These are phyloP conservation scores for Bimuria novae-zelandiae DNA, from an alignment of 2,329 filamentous ascomycete species.

Conservation along the genomic window DNA sequence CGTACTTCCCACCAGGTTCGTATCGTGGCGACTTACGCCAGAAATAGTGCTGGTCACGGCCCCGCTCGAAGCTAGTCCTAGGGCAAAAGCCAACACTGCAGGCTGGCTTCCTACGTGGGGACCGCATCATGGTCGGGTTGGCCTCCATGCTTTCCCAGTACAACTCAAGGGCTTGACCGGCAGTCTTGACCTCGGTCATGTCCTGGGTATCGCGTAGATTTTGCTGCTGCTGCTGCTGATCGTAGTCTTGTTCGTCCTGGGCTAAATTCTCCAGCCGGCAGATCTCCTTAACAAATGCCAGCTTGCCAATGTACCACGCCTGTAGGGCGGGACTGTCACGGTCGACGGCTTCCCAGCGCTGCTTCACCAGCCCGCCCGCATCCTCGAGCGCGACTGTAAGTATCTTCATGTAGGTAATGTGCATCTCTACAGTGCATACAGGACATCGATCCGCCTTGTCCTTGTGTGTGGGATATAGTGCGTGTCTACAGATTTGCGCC, in stretches of 20 bases:
- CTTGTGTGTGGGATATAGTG: neutral
- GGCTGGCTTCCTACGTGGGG: constrained; percentile 4
- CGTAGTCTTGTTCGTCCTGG: constrained; percentile 25
- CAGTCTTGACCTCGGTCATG: constrained; percentile 24
- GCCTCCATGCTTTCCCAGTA: constrained; percentile 27
- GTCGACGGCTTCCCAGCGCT: constrained; percentile 11
- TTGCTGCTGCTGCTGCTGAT: constrained; percentile 16
- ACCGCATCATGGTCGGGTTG: constrained; percentile 9
- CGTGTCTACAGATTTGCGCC: neutral
- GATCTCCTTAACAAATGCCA: constrained; percentile 26
- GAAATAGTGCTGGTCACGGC: constrained; percentile 31
- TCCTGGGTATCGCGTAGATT: neutral
- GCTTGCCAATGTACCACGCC: constrained; percentile 31
- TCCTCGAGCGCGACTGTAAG: constrained; percentile 27
- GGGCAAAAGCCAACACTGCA: constrained; percentile 24
- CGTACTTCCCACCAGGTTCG: constrained; percentile 35
- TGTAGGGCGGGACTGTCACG: constrained; percentile 23
- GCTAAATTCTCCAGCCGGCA: constrained; percentile 26
- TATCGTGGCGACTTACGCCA: constrained; percentile 34
- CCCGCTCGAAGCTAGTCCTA: constrained; percentile 26
- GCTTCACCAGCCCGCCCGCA: constrained; percentile 28
- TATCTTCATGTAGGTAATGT: constrained; percentile 30
- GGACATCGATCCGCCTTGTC: constrained; percentile 23
- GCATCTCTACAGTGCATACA: constrained; percentile 32
- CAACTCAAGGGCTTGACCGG: constrained; percentile 27